Evolutionary conservation across 169 alveolate genomes (phyloP), one percentile per base, ranked within the genome.

Genomic region (Plasmodium berghei): DNA sequence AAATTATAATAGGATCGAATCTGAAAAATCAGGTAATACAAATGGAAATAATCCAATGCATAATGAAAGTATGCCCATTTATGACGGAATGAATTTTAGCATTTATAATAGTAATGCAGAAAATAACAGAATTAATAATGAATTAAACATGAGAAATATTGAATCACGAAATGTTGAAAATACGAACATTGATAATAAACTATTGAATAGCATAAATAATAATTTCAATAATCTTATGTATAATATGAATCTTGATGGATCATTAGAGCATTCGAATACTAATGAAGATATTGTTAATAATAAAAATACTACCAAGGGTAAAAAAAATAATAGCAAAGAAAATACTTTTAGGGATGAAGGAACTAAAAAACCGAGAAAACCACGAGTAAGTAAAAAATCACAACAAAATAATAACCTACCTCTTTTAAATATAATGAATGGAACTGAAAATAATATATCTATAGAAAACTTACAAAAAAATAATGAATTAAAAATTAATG

Each of bases 351-450:
- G 16, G n/a, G 22, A 56, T 9, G 58, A 67, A 16, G 59, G 9
- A n/a, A 14, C n/a, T 52, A 67, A 67, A 24, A 67, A 67, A 26
- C 62, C 75, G 62, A 45, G 75, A 16, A 46, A 69, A 18, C 77
- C 77, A 18, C n/a, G 77, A 69, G 46, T 58, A n/a, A 69, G 77
- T 16, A 52, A 52, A 16, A 52, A 52, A 16, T 34, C 42, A 34
- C 42, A 3, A 4, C 42, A 34, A 34, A 34, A 34, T 34, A 34
- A 34, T 34, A 34, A 34, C 5, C 3, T 34, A 34, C 42, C 42
- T 34, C 42, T 4, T 34, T 52, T n/a, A 14, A 52, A n/a, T 14
- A 52, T 52, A 52, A 52, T 12, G 22, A 67, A 67, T 16, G 46
- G 46, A 12, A 64, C 20, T 24, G 49, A 71, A 52, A 49, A 12